Base-by-base conservation (phyloP, 1,284 basidiomycete genomes). In the Rhodotorula mucilaginosa region DNA sequence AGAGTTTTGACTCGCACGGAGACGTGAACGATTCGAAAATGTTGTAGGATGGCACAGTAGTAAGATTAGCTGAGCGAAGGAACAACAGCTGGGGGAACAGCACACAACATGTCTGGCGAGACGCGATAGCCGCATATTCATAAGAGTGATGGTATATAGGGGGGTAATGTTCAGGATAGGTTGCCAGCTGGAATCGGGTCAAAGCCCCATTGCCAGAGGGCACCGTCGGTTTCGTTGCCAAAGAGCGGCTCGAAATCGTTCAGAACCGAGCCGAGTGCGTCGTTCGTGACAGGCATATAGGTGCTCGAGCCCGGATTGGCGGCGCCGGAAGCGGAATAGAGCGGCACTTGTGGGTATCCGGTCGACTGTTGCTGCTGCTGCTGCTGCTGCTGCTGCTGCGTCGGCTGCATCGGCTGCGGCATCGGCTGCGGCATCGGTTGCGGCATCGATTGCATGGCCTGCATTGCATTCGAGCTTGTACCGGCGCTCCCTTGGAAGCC, bases 1-100 rank as follows among this genome's bases (percentile, higher is more conserved):
- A 89, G 75, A 80, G 71, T n/a, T 89, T 89, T 67, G 78, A 80
- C 51, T 34, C 62, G 23, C 61, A 74, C 21, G 74, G 77, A 18
- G 56, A 29, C 12, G 26, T 68, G 10, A 7, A 12, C 44, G 44
- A 13, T 48, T 8, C 49, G 23, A 6, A 51, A 51, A 51, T 19
- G 49, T 51, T 18, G 18, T 19, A 23, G 18, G 49, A 51, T 51
- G 19, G 19, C 23, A 19, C 34, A 34, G 34, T 6, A 7, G 34
- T 21, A 23, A 23, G 23, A 51, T 19, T 18, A 23, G 49, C 18
- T 52, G 23, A 6, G 21, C 12, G 10, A 52, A n/a, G 26, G 51
- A 5, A 23, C 19, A 23, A 13, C 51, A 23, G 21, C n/a, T 21
- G 51, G n/a, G 51, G 51, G 23, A 10, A 52, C n/a, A 6, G 51